These are phyloP conservation scores for Ustilago curta DNA, from an alignment of 1,284 basidiomycete genomes.

Conservation along the genomic window DNA sequence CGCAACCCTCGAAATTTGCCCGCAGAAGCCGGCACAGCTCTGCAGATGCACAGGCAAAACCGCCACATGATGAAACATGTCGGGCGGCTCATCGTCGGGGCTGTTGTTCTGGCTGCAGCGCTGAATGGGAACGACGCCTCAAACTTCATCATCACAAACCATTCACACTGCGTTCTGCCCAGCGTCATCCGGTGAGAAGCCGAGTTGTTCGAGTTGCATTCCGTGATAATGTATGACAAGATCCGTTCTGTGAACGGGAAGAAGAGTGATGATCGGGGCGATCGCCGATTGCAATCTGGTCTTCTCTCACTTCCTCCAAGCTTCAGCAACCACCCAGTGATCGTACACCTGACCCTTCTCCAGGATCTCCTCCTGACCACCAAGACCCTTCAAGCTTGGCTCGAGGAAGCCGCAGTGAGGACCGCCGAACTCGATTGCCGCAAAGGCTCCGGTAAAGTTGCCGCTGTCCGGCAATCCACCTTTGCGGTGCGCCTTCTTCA, in stretches of 20 bases:
- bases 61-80: background rate
- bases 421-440: constrained; percentile 62
- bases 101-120: background rate
- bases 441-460: constrained; percentile 46
- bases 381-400: constrained; percentile 33
- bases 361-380: constrained; percentile 54
- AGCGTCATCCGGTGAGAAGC: background rate
- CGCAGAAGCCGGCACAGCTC: background rate
- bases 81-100: background rate
- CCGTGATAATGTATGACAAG: background rate
- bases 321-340: constrained; percentile 55
- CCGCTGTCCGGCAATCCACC: constrained; percentile 32
- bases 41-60: background rate
- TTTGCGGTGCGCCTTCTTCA: constrained; percentile 51
- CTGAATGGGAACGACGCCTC: background rate
- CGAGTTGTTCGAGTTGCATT: too few relatives aligned
- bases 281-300: background rate
- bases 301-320: constrained; percentile 37
- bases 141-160: too few relatives aligned
- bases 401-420: constrained; percentile 63
- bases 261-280: background rate
- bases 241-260: too few relatives aligned
- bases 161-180: background rate
- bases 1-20: constrained; percentile 1
- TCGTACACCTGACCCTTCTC: constrained; percentile 53